These are phyloP conservation scores for Aspergillus sp. DNA, from an alignment of 2,329 filamentous ascomycete genomes.

Conservation along the genomic window DNA sequence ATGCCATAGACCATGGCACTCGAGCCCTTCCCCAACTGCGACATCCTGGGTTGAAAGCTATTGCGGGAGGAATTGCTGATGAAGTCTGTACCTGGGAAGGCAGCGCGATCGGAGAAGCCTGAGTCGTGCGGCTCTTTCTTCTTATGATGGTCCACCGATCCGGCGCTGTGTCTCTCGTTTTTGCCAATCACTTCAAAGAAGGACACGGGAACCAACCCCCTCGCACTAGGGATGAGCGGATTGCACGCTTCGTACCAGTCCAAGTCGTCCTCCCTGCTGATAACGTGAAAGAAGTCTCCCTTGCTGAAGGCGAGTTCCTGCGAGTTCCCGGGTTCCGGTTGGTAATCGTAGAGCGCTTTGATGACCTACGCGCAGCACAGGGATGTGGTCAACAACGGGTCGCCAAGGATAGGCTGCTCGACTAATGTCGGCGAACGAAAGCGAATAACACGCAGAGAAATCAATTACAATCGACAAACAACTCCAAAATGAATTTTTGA, in stretches of 20 bases:
- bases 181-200: slow-evolving; percentile 93
- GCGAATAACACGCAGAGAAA: slow-evolving; percentile 1
- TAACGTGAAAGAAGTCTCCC: slow-evolving; percentile 97
- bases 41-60: slow-evolving; percentile 43
- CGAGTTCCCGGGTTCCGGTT: slow-evolving; percentile 64
- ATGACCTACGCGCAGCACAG: slow-evolving; percentile 69
- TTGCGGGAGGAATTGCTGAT: slow-evolving; percentile 20
- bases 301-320: slow-evolving; percentile 89
- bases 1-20: slow-evolving; percentile 95
- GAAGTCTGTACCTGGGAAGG: slow-evolving; percentile 31
- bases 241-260: slow-evolving; percentile 99
- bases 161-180: slow-evolving; percentile 84
- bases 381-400: slow-evolving; percentile 20
- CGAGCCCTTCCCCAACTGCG: slow-evolving; percentile 53
- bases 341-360: slow-evolving; percentile 92
- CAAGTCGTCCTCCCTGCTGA: slow-evolving; percentile 87
- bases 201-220: slow-evolving; percentile 87
- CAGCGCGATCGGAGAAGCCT: slow-evolving; percentile 70
- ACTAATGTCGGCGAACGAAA: slow-evolving; percentile 7
- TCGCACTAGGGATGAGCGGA: slow-evolving; percentile 76
- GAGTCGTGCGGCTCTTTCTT: slow-evolving; percentile 78
- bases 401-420: slow-evolving; percentile 17
- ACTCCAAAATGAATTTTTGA: not conserved
- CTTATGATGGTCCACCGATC: slow-evolving; percentile 59
- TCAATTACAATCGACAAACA: not conserved